These are phyloP conservation scores for Erodium texanum DNA, from an alignment of 441 rosid genomes.

Conservation along the genomic window DNA sequence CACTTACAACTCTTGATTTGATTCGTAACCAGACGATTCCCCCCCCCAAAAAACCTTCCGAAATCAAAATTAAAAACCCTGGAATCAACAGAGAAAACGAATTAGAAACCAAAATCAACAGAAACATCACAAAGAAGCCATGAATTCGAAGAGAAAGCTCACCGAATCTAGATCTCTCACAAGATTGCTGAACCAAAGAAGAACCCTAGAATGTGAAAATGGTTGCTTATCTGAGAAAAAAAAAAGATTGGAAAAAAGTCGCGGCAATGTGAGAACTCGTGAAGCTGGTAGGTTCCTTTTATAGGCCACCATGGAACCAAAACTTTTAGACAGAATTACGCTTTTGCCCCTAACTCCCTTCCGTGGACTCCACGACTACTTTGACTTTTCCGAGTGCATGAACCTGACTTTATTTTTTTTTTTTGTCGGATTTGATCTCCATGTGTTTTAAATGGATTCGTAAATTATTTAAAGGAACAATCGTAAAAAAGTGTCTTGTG, in stretches of 20 bases:
- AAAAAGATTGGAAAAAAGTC: background rate
- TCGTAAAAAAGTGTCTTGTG: no score
- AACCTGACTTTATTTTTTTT: background rate
- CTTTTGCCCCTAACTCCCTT: background rate
- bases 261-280: background rate
- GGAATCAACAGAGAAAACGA: background rate
- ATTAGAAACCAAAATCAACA: background rate
- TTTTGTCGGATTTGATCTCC: no score
- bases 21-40: conserved; percentile 4
- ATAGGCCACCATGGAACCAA: background rate
- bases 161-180: background rate
- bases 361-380: background rate
- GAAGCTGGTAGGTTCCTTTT: background rate
- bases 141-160: background rate
- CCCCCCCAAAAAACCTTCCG: conserved; percentile 4
- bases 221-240: background rate
- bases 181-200: background rate
- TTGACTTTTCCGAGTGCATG: background rate
- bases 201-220: background rate
- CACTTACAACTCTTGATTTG: background rate
- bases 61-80: background rate
- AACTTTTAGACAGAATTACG: background rate
- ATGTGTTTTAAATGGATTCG: no score
- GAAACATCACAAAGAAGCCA: background rate
- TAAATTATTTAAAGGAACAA: no score